A percentile compares a stretch with the other conserved stretches of the same genome.
phyloP scores from a whole-genome alignment of 352 stramenopile genomes.

The Pythium folliculosum region DNA sequence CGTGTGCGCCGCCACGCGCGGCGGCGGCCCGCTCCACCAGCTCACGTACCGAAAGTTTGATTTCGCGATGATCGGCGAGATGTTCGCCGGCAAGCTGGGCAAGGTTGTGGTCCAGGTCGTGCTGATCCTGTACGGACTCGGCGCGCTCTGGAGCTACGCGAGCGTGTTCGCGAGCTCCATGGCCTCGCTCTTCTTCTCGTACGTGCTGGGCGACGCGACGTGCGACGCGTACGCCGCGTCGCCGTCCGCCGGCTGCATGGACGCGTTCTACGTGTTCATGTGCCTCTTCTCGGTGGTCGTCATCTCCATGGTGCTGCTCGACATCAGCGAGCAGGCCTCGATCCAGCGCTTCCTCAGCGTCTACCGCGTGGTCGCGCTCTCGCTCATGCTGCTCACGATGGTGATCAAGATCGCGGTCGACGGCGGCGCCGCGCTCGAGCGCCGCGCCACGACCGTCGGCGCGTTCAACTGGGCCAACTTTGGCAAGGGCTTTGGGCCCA shows the following conservation, averaged over 20 bases:
- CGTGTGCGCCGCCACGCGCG: constrained; percentile 56
- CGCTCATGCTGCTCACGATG: constrained; percentile 81
- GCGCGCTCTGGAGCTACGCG: constrained; percentile 82
- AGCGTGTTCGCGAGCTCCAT: constrained; percentile 88
- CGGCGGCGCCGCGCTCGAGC: constrained; percentile 39
- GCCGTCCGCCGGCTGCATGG: constrained; percentile 50
- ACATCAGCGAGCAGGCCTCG: constrained; percentile 79
- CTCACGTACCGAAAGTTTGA: constrained; percentile 89
- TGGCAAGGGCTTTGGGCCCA: constrained; percentile 78
- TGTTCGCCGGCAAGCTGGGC: constrained; percentile 77
- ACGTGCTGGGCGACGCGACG: constrained; percentile 48
- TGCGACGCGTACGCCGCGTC: constrained; percentile 70
- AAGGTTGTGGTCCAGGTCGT: constrained; percentile 69
- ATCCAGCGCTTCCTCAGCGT: constrained; percentile 84
- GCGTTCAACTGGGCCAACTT: constrained; percentile 82
- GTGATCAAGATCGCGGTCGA: constrained; percentile 68
- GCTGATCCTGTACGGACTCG: constrained; percentile 76
- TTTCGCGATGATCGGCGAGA: constrained; percentile 78
- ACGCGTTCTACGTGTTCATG: constrained; percentile 80
- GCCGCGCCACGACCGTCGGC: constrained; percentile 50
- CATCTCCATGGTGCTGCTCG: constrained; percentile 81
- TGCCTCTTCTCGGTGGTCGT: constrained; percentile 72
- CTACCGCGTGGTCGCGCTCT: constrained; percentile 78
- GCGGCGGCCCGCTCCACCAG: constrained; percentile 54
- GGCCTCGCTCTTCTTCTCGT: constrained; percentile 76